phyloP scores from a whole-genome alignment of 164 flowering plant genomes.

The Chimonanthus praecox region DNA sequence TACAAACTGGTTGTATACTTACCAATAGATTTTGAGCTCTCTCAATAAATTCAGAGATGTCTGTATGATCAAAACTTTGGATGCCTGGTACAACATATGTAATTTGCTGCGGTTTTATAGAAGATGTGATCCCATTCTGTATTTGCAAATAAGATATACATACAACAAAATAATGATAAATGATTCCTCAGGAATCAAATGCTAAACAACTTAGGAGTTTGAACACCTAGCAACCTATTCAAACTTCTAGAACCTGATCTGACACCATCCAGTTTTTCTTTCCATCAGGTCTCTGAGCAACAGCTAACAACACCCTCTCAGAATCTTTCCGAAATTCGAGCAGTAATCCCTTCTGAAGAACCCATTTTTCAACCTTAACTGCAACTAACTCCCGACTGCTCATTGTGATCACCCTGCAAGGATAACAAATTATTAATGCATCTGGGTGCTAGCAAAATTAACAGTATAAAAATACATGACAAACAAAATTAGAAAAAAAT shows the following conservation, averaged over 20 bases:
- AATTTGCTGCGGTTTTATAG: slow-evolving; percentile 89
- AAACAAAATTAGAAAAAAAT: neutral
- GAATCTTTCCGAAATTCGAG: slow-evolving; percentile 85
- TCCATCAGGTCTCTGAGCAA: slow-evolving; percentile 89
- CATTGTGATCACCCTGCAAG: slow-evolving; percentile 38
- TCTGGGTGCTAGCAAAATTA: neutral
- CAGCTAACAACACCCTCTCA: slow-evolving; percentile 76
- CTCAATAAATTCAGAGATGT: slow-evolving; percentile 55
- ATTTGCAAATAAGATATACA: slow-evolving; percentile 1
- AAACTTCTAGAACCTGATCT: slow-evolving; percentile 75
- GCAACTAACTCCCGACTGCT: slow-evolving; percentile 40
- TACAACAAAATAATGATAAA: neutral
- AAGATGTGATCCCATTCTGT: slow-evolving; percentile 78
- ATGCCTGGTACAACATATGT: slow-evolving; percentile 84
- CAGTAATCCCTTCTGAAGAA: slow-evolving; percentile 51
- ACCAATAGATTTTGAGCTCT: slow-evolving; percentile 71
- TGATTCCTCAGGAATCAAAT: neutral
- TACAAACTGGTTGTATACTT: slow-evolving; percentile 14
- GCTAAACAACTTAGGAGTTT: slow-evolving; percentile 6
- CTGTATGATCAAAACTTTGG: slow-evolving; percentile 56
- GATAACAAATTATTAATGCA: neutral
- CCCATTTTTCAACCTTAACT: slow-evolving; percentile 49
- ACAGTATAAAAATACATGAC: neutral
- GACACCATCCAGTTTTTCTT: slow-evolving; percentile 94
- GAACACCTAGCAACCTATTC: slow-evolving; percentile 44